Evolutionary conservation across 2,329 filamentous ascomycete species (phyloP).

Genomic region (Aspergillus jensenii): DNA sequence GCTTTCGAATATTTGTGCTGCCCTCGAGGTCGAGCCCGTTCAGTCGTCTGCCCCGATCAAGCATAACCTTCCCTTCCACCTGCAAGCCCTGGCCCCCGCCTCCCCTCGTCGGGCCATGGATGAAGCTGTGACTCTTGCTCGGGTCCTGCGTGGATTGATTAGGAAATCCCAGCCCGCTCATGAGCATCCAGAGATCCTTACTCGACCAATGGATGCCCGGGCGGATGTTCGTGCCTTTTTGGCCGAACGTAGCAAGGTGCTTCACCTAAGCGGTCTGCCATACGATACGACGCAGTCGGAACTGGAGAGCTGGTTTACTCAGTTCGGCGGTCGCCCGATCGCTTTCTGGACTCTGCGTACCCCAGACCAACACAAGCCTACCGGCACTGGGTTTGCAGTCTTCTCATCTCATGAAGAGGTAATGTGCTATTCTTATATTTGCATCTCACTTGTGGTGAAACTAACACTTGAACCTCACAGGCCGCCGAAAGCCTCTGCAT

Average conservation of each 20-base stretch:
- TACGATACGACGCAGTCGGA: slow-evolving; percentile 99
- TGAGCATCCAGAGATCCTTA: slow-evolving; percentile 92
- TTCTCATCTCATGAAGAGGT: slow-evolving; percentile 99
- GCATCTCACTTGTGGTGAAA: slow-evolving; percentile 7
- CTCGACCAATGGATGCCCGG: slow-evolving; percentile 91
- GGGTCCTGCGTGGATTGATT: slow-evolving; percentile 88
- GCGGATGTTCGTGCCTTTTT: slow-evolving; percentile 96
- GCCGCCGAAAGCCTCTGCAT: slow-evolving; percentile 97
- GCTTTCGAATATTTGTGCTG: slow-evolving; percentile 95
- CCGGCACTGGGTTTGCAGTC: slow-evolving; percentile 94
- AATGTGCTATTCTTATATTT: slow-evolving; percentile 40
- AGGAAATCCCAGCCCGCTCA: slow-evolving; percentile 93
- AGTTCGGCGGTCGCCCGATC: slow-evolving; percentile 95
- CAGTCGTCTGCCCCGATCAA: slow-evolving; percentile 98
- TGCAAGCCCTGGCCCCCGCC: slow-evolving; percentile 91
- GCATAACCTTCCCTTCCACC: slow-evolving; percentile 95
- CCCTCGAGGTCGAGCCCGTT: slow-evolving; percentile 95
- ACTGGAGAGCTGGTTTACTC: slow-evolving; percentile 98
- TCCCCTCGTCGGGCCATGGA: slow-evolving; percentile 97
- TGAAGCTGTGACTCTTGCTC: slow-evolving; percentile 89
- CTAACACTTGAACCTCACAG: slow-evolving; percentile 35
- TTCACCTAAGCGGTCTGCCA: slow-evolving; percentile 95
- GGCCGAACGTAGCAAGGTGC: slow-evolving; percentile 93
- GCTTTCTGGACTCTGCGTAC: slow-evolving; percentile 98
- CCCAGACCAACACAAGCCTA: slow-evolving; percentile 99